Conservation (phyloP, 2,329 filamentous ascomycete genomes). For the Fusarium falciforme region DNA sequence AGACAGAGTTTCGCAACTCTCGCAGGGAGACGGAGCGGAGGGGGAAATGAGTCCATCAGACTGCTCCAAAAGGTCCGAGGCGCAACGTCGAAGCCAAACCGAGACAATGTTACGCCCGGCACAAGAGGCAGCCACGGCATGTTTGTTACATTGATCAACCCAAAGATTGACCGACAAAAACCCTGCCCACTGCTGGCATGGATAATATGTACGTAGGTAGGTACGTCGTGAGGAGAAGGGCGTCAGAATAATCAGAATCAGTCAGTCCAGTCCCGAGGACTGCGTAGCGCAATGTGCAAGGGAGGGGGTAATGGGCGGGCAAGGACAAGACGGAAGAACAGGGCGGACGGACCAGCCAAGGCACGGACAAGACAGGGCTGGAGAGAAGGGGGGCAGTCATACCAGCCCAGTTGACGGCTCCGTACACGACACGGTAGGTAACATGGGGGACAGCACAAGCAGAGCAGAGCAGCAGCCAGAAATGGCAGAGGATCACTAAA, state of each 20-base stretch:
- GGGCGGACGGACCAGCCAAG: constrained; percentile 36
- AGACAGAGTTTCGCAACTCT: constrained; percentile 22
- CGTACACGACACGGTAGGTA: constrained; percentile 15
- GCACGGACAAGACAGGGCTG: constrained; percentile 36
- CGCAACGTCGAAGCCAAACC: constrained; percentile 7
- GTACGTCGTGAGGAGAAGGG: constrained; percentile 13
- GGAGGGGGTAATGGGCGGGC: background rate
- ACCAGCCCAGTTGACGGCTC: constrained; percentile 26
- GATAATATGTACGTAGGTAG: constrained; percentile 21
- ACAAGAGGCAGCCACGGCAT: background rate
- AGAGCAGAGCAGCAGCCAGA: background rate
- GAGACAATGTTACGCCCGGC: background rate
- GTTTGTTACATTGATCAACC: constrained; percentile 2
- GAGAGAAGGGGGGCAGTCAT: constrained; percentile 29
- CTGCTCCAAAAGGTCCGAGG: constrained; percentile 27
- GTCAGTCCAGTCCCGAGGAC: background rate
- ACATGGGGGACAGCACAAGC: constrained; percentile 3
- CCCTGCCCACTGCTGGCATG: constrained; percentile 27
- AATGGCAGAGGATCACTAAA: background rate
- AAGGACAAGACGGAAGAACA: constrained; percentile 22
- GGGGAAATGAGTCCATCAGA: constrained; percentile 18
- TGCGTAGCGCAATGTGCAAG: background rate
- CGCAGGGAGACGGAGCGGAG: constrained; percentile 16
- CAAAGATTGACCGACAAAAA: constrained; percentile 38
- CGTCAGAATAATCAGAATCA: constrained; percentile 4